phyloP scores from a whole-genome alignment of 177 flowering plant species.

The Telopea speciosissima region DNA sequence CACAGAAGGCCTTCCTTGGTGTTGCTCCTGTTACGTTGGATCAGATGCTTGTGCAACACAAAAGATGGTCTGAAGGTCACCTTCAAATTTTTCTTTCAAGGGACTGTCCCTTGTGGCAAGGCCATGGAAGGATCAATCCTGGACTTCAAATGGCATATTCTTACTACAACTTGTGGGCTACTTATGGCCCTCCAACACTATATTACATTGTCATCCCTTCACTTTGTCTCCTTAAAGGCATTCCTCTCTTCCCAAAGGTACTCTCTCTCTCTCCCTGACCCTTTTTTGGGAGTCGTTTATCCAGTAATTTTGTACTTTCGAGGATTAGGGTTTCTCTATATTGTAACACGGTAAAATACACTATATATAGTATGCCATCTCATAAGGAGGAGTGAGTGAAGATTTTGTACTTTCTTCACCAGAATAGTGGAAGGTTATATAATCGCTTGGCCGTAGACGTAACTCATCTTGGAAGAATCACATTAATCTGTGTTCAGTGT shows the following conservation, averaged over 20 bases:
- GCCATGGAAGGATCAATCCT: slow-evolving; percentile 36
- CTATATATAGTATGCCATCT: too few relatives aligned
- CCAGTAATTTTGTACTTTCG: too few relatives aligned
- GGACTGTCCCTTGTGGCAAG: slow-evolving; percentile 41
- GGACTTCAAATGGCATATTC: slow-evolving; percentile 54
- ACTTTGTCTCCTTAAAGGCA: slow-evolving; percentile 33
- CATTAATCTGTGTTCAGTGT: too few relatives aligned
- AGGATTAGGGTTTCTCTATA: too few relatives aligned
- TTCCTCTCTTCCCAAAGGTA: slow-evolving; percentile 57
- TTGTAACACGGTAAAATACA: too few relatives aligned
- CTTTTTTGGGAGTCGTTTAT: too few relatives aligned
- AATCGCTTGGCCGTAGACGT: too few relatives aligned
- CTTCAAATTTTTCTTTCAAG: slow-evolving; percentile 49
- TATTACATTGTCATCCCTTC: slow-evolving; percentile 50
- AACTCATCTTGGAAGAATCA: too few relatives aligned
- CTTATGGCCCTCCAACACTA: slow-evolving; percentile 34
- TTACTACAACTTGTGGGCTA: slow-evolving; percentile 45
- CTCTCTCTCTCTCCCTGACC: not conserved
- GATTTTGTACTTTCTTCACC: too few relatives aligned
- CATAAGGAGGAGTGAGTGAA: too few relatives aligned
- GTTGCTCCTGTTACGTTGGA: slow-evolving; percentile 46
- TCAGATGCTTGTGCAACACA: slow-evolving; percentile 52
- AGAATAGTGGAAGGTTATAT: too few relatives aligned
- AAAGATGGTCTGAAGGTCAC: slow-evolving; percentile 79
- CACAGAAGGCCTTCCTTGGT: slow-evolving; percentile 47